These are phyloP conservation scores for Pichia sp. DNA, from an alignment of 1,139 yeast species.

Conservation along the genomic window DNA sequence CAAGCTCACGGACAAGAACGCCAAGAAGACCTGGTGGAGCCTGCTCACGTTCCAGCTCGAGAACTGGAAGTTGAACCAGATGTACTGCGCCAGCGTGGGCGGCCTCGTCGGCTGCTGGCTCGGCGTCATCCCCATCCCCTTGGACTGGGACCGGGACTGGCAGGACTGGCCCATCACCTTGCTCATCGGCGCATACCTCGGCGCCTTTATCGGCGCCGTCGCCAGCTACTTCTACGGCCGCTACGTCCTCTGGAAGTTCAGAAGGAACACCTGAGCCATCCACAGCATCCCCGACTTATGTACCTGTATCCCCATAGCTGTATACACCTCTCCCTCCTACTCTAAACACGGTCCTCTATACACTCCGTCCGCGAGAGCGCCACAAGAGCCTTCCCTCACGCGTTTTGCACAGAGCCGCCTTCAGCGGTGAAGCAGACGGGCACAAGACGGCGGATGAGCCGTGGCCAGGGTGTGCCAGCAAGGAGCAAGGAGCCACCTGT, in stretches of 20 bases:
- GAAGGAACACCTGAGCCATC: slow-evolving; percentile 7
- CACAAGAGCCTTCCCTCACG: no score
- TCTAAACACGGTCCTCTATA: neutral
- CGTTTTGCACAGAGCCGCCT: neutral
- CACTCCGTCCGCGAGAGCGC: no score
- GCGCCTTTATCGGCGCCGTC: slow-evolving; percentile 55
- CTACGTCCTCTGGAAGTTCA: slow-evolving; percentile 10
- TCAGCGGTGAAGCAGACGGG: neutral
- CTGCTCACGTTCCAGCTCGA: slow-evolving; percentile 31
- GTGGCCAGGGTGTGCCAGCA: no score
- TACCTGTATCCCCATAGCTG: no score
- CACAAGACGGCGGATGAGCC: no score
- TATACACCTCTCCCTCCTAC: no score
- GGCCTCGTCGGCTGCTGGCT: slow-evolving; percentile 80
- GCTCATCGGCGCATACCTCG: slow-evolving; percentile 72
- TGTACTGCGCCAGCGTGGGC: slow-evolving; percentile 43
- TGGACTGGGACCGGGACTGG: slow-evolving; percentile 99
- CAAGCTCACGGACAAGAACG: slow-evolving; percentile 24
- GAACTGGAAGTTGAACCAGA: slow-evolving; percentile 34
- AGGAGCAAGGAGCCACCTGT: no score
- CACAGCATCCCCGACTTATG: no score
- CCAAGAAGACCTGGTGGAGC: slow-evolving; percentile 30
- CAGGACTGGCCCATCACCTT: slow-evolving; percentile 96
- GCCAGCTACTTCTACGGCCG: slow-evolving; percentile 39
- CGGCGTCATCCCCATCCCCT: slow-evolving; percentile 89